Conservation (phyloP, 2,329 filamentous ascomycete genomes). For the Periconia sp. region DNA sequence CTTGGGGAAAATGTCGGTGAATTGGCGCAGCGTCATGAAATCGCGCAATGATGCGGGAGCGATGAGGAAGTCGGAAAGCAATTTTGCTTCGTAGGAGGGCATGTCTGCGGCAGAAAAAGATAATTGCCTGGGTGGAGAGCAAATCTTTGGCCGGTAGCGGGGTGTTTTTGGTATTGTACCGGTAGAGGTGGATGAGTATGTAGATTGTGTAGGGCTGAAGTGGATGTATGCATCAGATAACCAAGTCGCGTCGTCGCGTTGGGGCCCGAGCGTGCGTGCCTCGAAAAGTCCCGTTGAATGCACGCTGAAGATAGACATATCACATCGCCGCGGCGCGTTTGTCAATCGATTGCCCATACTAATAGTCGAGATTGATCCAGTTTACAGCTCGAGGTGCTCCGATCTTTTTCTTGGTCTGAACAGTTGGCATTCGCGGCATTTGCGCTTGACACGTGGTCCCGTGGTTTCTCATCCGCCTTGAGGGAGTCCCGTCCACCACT, state of each 20-base stretch:
- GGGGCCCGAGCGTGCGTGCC: slow-evolving; percentile 10
- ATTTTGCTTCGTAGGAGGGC: slow-evolving; percentile 72
- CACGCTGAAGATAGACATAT: too few relatives aligned
- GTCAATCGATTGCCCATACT: background rate
- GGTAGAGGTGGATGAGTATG: background rate
- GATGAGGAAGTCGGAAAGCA: slow-evolving; percentile 77
- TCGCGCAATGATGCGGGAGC: slow-evolving; percentile 73
- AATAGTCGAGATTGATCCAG: background rate
- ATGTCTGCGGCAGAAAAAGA: slow-evolving; percentile 46
- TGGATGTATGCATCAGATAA: background rate
- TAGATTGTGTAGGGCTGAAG: background rate
- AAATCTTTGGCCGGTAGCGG: background rate
- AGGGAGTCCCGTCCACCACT: background rate
- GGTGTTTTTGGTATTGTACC: slow-evolving; percentile 12
- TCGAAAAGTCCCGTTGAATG: background rate
- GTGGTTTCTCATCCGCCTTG: background rate
- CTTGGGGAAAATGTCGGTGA: slow-evolving; percentile 74
- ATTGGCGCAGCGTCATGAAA: slow-evolving; percentile 72
- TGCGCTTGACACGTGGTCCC: background rate
- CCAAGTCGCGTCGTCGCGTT: slow-evolving; percentile 11
- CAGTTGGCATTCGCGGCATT: background rate
- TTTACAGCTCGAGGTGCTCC: slow-evolving; percentile 1
- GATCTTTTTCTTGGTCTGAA: background rate
- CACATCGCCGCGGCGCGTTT: background rate
- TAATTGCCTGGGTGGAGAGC: background rate